phyloP scores from a whole-genome alignment of 805 yeast species.

The Wickerhamiella occidentalis region DNA sequence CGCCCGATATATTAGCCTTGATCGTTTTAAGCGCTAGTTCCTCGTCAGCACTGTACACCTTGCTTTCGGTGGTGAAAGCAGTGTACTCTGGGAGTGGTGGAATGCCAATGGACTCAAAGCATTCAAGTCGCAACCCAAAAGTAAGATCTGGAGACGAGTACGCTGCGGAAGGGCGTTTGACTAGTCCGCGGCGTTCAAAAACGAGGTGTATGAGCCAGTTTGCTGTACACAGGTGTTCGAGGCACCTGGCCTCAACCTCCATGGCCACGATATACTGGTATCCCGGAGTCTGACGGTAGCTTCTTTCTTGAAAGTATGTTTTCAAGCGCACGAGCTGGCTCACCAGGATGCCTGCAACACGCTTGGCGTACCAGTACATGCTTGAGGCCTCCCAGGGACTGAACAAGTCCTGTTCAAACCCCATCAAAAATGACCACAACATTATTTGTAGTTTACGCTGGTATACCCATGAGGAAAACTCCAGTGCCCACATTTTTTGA shows the following conservation, averaged over 20 bases:
- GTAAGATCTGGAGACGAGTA: conserved; percentile 26
- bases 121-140: conserved; percentile 57
- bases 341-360: conserved; percentile 32
- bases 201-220: conserved; percentile 22
- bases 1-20: conserved; percentile 16
- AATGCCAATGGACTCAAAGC: conserved; percentile 67
- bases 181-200: conserved; percentile 13
- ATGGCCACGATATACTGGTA: conserved; percentile 22
- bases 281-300: conserved; percentile 17
- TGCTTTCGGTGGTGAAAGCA: conserved; percentile 21
- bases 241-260: conserved; percentile 25
- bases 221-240: conserved; percentile 25
- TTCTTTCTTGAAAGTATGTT: conserved; percentile 20
- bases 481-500: conserved; percentile 33
- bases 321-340: conserved; percentile 37
- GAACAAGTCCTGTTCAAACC: conserved; percentile 65
- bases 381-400: conserved; percentile 54
- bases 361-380: conserved; percentile 57
- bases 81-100: conserved; percentile 50
- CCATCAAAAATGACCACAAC: conserved; percentile 59
- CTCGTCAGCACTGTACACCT: conserved; percentile 13
- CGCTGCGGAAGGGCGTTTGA: conserved; percentile 11
- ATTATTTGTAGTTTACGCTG: conserved; percentile 54
- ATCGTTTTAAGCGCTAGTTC: conserved; percentile 21
- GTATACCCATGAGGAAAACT: conserved; percentile 60